Base-by-base conservation (phyloP, 2,329 filamentous ascomycete genomes). In the Aspergillus hiratsukae region DNA sequence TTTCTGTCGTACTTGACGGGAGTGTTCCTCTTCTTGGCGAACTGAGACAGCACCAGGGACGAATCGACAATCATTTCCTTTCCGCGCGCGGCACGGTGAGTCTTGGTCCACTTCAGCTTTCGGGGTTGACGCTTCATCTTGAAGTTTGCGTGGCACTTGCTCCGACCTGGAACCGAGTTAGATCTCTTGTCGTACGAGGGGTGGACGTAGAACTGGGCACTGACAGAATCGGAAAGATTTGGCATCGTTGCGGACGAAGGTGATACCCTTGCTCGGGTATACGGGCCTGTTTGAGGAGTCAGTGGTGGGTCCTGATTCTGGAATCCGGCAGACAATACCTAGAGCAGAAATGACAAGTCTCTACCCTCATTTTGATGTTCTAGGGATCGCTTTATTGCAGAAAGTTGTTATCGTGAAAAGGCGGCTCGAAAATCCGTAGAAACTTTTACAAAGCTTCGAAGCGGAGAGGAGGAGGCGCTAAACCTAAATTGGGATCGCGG, bases 61-160 rank as follows among this genome's bases (percentile, higher is more conserved):
- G 86, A 89, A 82, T 99, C 94, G 76, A 97, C 92, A 56, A 90
- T 89, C 90, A 96, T 87, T 76, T 86, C 84, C 80, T 91, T 95
- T 79, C 90, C 90, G 56, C 89, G 87, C 19, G 88, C 85, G 72
- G 87, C 88, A 70, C 91, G 88, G 83, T 92, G 93, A 52, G 90
- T 87, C 82, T 97, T 96, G 61, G 93, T 97, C 94, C 93, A 97
- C 77, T 91, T 94, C 67, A 97, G 85, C 77, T 97, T 96, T 74
- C 93, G 87, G 37, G 93, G 92, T 79, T 97, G 97, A 65, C 94
- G 87, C 88, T 96, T 96, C 90, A 96, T 96, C 79, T 95, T 94
- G 85, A 95, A 96, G 75, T 86, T 87, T 69, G 86, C 87, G 76
- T 88, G 86, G 75, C 83, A 53, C 49, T 49, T 61, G 86, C 80